Conservation (phyloP, 257 asterid genomes). For the Schizonepeta tenuifolia region DNA sequence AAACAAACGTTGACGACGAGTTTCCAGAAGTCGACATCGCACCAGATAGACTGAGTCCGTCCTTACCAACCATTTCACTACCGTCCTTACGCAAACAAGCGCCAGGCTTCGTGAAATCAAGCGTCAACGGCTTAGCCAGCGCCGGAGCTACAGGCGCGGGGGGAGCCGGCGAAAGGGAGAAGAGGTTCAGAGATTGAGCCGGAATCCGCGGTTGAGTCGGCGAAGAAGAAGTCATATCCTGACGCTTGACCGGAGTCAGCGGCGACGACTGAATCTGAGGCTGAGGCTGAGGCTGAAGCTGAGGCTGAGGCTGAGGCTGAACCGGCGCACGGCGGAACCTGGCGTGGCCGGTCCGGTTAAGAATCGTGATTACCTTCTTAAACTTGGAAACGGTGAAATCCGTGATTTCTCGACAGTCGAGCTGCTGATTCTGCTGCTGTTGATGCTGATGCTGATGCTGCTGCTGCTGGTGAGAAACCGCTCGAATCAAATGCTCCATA, state of each 20-base stretch:
- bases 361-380: conserved; percentile 45
- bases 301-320: conserved; percentile 38
- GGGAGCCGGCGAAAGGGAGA: conserved; percentile 37
- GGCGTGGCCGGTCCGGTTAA: conserved; percentile 81
- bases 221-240: not conserved
- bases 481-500: conserved; percentile 71
- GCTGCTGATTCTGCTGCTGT: conserved; percentile 39
- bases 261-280: conserved; percentile 30
- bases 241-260: conserved; percentile 26
- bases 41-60: conserved; percentile 42
- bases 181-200: conserved; percentile 44
- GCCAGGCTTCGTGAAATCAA: conserved; percentile 54
- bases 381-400: conserved; percentile 77
- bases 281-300: conserved; percentile 41
- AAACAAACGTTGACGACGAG: conserved; percentile 61
- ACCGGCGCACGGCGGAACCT: conserved; percentile 75
- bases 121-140: conserved; percentile 44
- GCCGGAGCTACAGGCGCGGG: conserved; percentile 25
- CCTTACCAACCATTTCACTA: conserved; percentile 35
- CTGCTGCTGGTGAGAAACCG: conserved; percentile 57
- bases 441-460: conserved; percentile 52
- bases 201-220: conserved; percentile 28
- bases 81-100: conserved; percentile 29
- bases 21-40: conserved; percentile 52
- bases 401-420: conserved; percentile 65